A percentile compares a stretch with the other conserved stretches of the same genome.
phyloP scores from a whole-genome alignment of 306 rosid genomes.

The Hylodesmum podocarpum region DNA sequence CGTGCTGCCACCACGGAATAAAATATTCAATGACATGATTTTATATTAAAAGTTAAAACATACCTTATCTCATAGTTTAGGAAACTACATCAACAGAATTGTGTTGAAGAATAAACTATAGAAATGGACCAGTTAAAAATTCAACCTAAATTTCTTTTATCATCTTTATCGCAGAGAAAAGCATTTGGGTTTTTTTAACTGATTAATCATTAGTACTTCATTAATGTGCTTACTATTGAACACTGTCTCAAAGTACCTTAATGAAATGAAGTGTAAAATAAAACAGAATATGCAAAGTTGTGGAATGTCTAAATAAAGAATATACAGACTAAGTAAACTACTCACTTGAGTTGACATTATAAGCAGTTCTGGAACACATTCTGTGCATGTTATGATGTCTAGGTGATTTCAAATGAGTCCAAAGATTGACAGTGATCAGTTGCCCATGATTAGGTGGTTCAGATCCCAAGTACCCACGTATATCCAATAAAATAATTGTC shows the following conservation, averaged over 20 bases:
- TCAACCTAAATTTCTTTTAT: background rate
- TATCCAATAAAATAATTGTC: slow-evolving; percentile 40
- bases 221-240: background rate
- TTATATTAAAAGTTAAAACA: background rate
- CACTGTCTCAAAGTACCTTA: background rate
- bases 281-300: background rate
- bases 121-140: slow-evolving; percentile 10
- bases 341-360: slow-evolving; percentile 58
- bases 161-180: background rate
- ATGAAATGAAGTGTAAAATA: background rate
- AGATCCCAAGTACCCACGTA: slow-evolving; percentile 76
- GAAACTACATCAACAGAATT: slow-evolving; percentile 28
- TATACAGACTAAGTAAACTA: slow-evolving; percentile 18
- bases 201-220: background rate
- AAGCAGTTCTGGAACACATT: slow-evolving; percentile 59
- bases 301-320: background rate
- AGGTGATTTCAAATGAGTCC: slow-evolving; percentile 55
- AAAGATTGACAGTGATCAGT: slow-evolving; percentile 60
- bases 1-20: background rate
- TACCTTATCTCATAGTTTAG: slow-evolving; percentile 7
- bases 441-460: slow-evolving; percentile 67
- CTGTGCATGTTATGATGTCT: slow-evolving; percentile 82
- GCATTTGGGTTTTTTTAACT: background rate
- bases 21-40: background rate
- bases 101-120: background rate